Conservation (phyloP, 768 basidiomycete genomes). For the Galerina sulciceps region DNA sequence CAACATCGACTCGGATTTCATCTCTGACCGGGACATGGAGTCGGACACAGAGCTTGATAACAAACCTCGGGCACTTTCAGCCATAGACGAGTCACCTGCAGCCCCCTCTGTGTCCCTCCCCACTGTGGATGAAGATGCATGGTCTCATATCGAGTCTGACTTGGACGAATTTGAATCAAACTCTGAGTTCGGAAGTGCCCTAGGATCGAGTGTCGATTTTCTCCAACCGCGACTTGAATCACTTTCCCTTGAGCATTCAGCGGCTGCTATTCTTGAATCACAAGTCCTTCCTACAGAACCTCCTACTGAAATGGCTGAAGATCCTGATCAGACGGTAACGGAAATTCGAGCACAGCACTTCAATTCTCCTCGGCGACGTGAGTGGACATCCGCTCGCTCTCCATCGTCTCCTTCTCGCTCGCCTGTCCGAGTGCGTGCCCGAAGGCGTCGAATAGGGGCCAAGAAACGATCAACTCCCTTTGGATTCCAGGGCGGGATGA, state of each 20-base stretch:
- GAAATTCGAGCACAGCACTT: conserved; percentile 24
- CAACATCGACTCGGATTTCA: conserved; percentile 56
- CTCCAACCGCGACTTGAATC: conserved; percentile 23
- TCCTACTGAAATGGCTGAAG: not conserved
- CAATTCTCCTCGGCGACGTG: conserved; percentile 31
- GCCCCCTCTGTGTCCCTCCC: conserved; percentile 10
- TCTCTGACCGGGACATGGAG: conserved; percentile 52
- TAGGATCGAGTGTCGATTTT: conserved; percentile 21
- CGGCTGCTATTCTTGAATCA: not conserved
- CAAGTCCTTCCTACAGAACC: not conserved
- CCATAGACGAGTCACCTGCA: conserved; percentile 28
- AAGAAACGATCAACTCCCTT: conserved; percentile 22
- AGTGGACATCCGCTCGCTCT: conserved; percentile 33
- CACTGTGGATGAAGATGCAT: conserved; percentile 32
- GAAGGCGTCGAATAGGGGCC: conserved; percentile 19
- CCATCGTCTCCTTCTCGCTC: conserved; percentile 62
- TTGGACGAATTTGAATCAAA: conserved; percentile 27
- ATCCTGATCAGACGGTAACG: conserved; percentile 18
- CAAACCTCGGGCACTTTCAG: conserved; percentile 29
- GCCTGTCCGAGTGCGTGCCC: conserved; percentile 42
- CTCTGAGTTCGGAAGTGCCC: conserved; percentile 26
- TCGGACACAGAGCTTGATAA: conserved; percentile 50
- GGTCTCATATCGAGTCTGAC: conserved; percentile 25
- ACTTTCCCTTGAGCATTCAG: conserved; percentile 11
- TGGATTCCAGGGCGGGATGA: conserved; percentile 16